phyloP scores from a whole-genome alignment of 2,329 filamentous ascomycete genomes.

The Penicillium sp. region DNA sequence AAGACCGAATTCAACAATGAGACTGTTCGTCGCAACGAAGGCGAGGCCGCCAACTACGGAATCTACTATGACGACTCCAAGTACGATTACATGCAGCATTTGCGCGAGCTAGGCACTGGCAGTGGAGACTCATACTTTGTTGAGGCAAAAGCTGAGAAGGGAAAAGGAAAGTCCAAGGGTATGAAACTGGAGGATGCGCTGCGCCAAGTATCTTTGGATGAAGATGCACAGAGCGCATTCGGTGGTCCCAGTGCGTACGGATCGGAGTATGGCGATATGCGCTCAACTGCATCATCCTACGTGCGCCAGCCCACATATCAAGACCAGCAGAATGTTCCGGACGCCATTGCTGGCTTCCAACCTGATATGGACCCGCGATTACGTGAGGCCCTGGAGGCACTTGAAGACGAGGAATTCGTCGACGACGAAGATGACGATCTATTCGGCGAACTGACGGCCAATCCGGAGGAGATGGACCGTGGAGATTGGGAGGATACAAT shows the following conservation, averaged over 20 bases:
- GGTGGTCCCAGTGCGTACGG: too few relatives aligned
- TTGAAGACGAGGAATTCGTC: slow-evolving; percentile 94
- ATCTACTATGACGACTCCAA: slow-evolving; percentile 92
- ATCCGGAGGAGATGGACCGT: slow-evolving; percentile 66
- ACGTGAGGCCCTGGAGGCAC: slow-evolving; percentile 83
- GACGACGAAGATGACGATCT: slow-evolving; percentile 79
- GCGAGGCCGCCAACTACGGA: slow-evolving; percentile 90
- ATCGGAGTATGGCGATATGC: slow-evolving; percentile 43
- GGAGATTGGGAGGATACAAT: slow-evolving; percentile 70
- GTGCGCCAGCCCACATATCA: slow-evolving; percentile 77
- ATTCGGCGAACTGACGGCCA: slow-evolving; percentile 70
- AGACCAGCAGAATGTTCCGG: slow-evolving; percentile 87
- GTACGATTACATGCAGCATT: slow-evolving; percentile 99
- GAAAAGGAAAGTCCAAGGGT: slow-evolving; percentile 67
- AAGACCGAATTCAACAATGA: slow-evolving; percentile 67
- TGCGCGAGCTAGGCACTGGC: slow-evolving; percentile 77
- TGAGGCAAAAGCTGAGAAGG: slow-evolving; percentile 61
- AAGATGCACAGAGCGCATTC: slow-evolving; percentile 32
- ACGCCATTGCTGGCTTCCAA: slow-evolving; percentile 88
- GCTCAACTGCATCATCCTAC: slow-evolving; percentile 64
- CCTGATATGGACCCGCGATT: slow-evolving; percentile 96
- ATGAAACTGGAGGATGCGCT: slow-evolving; percentile 85
- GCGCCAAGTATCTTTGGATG: slow-evolving; percentile 53
- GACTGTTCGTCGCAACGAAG: slow-evolving; percentile 79
- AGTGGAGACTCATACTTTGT: slow-evolving; percentile 76